Evolutionary conservation across 1,284 basidiomycete species (phyloP), one percentile per base, ranked within the genome.

Genomic region (Pseudomicrostroma phylloplanum): DNA sequence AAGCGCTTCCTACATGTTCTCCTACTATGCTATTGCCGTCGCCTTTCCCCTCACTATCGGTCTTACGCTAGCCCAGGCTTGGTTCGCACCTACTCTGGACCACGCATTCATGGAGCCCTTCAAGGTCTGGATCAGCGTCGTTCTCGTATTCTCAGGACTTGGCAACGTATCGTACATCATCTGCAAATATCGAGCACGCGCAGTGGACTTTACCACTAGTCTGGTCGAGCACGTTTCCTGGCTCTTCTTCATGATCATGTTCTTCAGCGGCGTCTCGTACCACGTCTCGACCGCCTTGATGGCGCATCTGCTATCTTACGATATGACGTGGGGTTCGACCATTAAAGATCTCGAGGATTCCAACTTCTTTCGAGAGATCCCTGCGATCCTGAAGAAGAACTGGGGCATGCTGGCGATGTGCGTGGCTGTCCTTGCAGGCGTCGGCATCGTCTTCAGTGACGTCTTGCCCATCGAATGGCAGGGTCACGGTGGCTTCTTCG

Each of bases 301-400:
- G n/a, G 86, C 89, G 0, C 90, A 92, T 77, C 65, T 90, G 60
- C 86, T 91, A 79, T 89, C 88, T 1, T 89, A 89, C 80, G 86
- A 91, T 79, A 92, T 92, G 82, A 85, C 84, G 11, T 91, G 88
- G 88, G 85, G 63, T 6, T 62, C 71, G 0, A 73, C 71, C 25
- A 42, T 65, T 64, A 72, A 73, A 40, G 68, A 70, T 26, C 41
- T 72, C 39, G 66, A 67, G 19, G 64, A 71, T 39, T 58, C 58
- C 56, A 91, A 91, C 79, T 91, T 92, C 82, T 92, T 89, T 85
- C 85, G 88, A 58, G 90, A 92, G 78, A 86, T 91, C 8, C 91
- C 91, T 0, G 85, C 84, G 65, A 91, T 91, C 77, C 81, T 70
- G 39, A 63, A 63, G 54, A 46, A 65, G 17, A 69, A 69, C 63